phyloP scores from a whole-genome alignment of 371 early-diverging fungal species.

The Chytridiales sp. region DNA sequence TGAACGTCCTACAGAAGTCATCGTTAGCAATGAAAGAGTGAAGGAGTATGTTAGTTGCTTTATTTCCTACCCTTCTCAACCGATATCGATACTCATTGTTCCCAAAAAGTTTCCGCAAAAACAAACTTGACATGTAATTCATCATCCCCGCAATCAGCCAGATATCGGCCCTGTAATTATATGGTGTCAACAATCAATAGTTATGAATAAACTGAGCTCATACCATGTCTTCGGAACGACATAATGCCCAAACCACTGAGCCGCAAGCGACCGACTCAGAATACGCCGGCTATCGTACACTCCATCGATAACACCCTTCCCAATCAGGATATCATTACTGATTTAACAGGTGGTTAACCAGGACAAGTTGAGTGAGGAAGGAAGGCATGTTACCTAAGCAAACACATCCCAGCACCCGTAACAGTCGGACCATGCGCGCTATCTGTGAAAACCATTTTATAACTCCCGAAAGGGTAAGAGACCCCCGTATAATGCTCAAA shows the following conservation, averaged over 20 bases:
- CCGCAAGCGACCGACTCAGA: conserved; percentile 70
- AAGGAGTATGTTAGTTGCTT: not conserved
- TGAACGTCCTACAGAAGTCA: conserved; percentile 72
- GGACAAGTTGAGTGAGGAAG: conserved; percentile 6
- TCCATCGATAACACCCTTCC: conserved; percentile 81
- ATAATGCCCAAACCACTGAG: conserved; percentile 93
- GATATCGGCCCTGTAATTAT: conserved; percentile 59
- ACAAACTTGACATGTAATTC: conserved; percentile 69
- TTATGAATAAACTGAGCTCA: conserved; percentile 18
- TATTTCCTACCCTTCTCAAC: conserved; percentile 61
- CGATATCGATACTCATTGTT: conserved; percentile 85
- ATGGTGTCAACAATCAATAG: not conserved
- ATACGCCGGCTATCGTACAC: conserved; percentile 73
- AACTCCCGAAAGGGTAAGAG: conserved; percentile 82
- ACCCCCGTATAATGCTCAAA: conserved; percentile 78
- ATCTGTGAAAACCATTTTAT: conserved; percentile 85
- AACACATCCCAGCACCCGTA: conserved; percentile 69
- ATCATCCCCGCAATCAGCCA: conserved; percentile 87
- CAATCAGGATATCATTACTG: conserved; percentile 70
- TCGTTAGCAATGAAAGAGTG: not conserved
- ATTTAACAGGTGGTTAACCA: too few species aligned
- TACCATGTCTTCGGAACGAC: conserved; percentile 76
- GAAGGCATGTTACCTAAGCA: conserved; percentile 48
- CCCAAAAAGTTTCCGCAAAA: conserved; percentile 76
- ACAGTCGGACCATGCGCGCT: conserved; percentile 65